Conservation (phyloP, 106 monocot genomes). For the Acorus calamus region DNA sequence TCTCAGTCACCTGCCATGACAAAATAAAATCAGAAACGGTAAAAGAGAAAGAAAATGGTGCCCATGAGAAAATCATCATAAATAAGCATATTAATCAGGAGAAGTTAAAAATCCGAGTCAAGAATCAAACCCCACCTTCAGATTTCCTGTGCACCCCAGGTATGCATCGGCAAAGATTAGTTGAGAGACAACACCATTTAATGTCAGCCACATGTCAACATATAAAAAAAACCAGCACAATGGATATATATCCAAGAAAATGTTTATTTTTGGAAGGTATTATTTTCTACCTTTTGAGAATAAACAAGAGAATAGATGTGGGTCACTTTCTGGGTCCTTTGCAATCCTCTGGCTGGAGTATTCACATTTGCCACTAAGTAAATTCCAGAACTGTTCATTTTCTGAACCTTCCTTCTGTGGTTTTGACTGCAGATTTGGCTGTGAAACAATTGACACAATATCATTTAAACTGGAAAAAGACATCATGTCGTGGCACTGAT, state of each 20-base stretch:
- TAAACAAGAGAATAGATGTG: not conserved
- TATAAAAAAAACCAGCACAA: too few relatives aligned
- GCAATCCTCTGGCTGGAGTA: conserved; percentile 1
- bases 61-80: too few relatives aligned
- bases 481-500: too few relatives aligned
- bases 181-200: too few relatives aligned
- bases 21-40: not conserved
- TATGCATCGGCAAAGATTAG: not conserved
- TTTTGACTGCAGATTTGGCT: conserved; percentile 2
- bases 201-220: too few relatives aligned
- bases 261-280: not conserved
- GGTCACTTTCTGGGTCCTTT: not conserved
- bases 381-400: conserved; percentile 3
- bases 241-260: too few relatives aligned
- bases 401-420: not conserved
- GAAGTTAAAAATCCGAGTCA: not conserved
- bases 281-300: conserved; percentile 14
- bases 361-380: not conserved
- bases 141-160: not conserved
- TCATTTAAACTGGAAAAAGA: too few relatives aligned
- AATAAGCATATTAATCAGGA: too few relatives aligned
- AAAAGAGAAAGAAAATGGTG: too few relatives aligned
- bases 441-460: not conserved
- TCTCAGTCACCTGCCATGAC: conserved; percentile 3
- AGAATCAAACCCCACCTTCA: not conserved